Percentiles rank a stretch among this genome's conserved stretches.
These are phyloP conservation scores for Trichoderma koningiopsis DNA, from an alignment of 2,329 filamentous ascomycete genomes.

Conservation along the genomic window DNA sequence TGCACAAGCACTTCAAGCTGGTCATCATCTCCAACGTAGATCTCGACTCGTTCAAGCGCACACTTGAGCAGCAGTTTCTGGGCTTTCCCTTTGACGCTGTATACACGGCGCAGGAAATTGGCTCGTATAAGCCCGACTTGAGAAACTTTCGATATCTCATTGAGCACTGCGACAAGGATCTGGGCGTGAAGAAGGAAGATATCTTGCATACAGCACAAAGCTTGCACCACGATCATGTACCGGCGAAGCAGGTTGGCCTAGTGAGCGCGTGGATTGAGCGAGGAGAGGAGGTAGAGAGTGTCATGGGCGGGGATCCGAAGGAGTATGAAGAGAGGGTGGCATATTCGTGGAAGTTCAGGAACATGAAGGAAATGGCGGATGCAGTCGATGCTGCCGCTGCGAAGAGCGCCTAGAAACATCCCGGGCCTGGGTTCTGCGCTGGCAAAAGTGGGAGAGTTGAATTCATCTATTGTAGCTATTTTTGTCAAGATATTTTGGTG, in stretches of 20 bases:
- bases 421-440: neutral
- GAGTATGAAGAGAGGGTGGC: constrained; percentile 42
- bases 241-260: constrained; percentile 62
- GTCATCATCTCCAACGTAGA: constrained; percentile 65
- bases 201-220: constrained; percentile 71
- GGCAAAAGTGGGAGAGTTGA: neutral
- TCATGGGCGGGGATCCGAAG: constrained; percentile 31
- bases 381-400: constrained; percentile 45
- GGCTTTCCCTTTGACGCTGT: constrained; percentile 61
- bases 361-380: constrained; percentile 62
- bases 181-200: constrained; percentile 54
- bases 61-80: constrained; percentile 43
- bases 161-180: constrained; percentile 50
- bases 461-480: neutral
- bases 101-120: constrained; percentile 71
- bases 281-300: constrained; percentile 43
- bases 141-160: constrained; percentile 70
- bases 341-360: constrained; percentile 57
- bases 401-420: neutral
- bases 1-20: constrained; percentile 57
- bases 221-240: constrained; percentile 66
- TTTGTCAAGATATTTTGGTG: neutral
- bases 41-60: constrained; percentile 36
- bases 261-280: constrained; percentile 67
- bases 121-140: constrained; percentile 68